Conservation (phyloP, 192 early-diverging fungal species). For the Backusella luteola region DNA sequence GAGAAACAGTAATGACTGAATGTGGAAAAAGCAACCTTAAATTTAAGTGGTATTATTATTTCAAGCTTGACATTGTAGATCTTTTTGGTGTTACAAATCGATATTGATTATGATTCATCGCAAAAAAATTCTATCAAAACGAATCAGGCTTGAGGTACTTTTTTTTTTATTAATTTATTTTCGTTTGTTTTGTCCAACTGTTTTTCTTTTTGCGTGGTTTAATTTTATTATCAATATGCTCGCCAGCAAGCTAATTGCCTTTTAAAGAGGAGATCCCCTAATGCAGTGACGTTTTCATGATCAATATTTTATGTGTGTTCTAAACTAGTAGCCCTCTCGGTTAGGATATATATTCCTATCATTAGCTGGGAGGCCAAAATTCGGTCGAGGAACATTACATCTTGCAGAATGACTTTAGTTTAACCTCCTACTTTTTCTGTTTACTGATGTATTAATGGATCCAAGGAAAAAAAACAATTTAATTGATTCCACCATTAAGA, state of each 20-base stretch:
- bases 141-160: background rate
- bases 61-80: slow-evolving; percentile 8
- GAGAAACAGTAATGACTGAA: background rate
- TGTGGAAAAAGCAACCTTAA: background rate
- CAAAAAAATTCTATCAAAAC: background rate
- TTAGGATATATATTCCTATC: background rate
- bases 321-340: background rate
- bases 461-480: background rate
- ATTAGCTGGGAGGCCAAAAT: background rate
- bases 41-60: background rate
- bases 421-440: background rate
- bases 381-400: background rate
- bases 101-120: background rate
- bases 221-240: background rate
- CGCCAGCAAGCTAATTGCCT: background rate
- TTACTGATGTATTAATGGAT: background rate
- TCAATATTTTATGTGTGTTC: background rate
- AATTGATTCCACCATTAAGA: background rate
- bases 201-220: background rate
- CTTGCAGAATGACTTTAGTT: background rate
- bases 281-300: background rate
- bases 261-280: background rate
- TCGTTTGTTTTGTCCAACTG: background rate
- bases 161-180: background rate
- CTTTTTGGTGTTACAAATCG: background rate